Evolutionary conservation across 1,139 yeast genomes (phyloP).

Genomic region (Lodderomyces oxycetoniae): DNA sequence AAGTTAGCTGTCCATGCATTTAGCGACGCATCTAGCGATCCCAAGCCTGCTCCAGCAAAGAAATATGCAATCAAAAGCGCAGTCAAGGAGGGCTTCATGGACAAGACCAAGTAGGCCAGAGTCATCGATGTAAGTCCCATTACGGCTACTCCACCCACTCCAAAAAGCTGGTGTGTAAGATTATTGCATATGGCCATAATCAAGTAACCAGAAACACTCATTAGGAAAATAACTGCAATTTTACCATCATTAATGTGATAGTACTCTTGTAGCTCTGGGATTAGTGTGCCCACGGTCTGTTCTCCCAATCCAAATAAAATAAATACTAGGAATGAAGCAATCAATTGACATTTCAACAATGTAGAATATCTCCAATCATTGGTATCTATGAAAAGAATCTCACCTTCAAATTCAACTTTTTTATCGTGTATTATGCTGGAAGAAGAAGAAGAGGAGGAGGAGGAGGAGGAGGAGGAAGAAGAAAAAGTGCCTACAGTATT

Average conservation of each 20-base stretch:
- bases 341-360: conserved; percentile 36
- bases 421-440: no score
- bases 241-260: conserved; percentile 43
- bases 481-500: no score
- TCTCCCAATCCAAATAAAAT: conserved; percentile 51
- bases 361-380: conserved; percentile 38
- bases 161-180: conserved; percentile 26
- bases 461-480: no score
- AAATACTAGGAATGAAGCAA: conserved; percentile 34
- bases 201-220: conserved; percentile 36
- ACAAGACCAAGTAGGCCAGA: conserved; percentile 23
- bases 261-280: conserved; percentile 44
- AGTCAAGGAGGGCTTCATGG: conserved; percentile 32
- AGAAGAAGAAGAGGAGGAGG: no score
- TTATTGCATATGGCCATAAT: conserved; percentile 36
- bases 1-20: conserved; percentile 58
- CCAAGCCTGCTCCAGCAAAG: conserved; percentile 55
- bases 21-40: conserved; percentile 56
- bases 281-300: conserved; percentile 53
- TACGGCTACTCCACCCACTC: conserved; percentile 36
- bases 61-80: conserved; percentile 34
- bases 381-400: conserved; percentile 29
- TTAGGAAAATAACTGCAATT: conserved; percentile 32
- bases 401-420: conserved; percentile 26
- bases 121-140: conserved; percentile 32